Percentiles rank a stretch among this genome's conserved stretches.
phyloP scores from a whole-genome alignment of 257 asterid genomes.

The Phtheirospermum japonicum region DNA sequence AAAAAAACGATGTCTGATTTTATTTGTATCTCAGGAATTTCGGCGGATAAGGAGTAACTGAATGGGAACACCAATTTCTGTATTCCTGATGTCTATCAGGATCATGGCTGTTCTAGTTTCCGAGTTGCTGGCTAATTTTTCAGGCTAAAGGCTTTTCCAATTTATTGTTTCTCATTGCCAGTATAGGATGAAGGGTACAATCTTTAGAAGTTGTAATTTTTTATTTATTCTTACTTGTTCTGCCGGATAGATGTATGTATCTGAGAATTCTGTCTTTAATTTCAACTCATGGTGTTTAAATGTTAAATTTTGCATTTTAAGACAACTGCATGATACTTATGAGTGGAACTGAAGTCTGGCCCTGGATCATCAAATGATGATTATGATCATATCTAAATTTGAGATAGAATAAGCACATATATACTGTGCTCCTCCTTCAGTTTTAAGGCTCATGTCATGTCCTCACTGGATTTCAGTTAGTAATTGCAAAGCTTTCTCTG shows the following conservation, averaged over 20 bases:
- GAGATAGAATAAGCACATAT: too few relatives aligned
- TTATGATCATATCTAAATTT: not conserved
- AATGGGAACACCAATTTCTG: not conserved
- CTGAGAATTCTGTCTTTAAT: not conserved
- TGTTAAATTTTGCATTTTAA: not conserved
- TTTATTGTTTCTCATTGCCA: not conserved
- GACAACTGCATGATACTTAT: too few relatives aligned
- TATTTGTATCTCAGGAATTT: not conserved
- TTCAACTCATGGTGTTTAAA: not conserved
- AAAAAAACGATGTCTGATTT: not conserved
- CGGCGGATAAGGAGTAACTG: not conserved
- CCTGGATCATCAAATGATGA: not conserved
- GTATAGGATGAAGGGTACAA: not conserved
- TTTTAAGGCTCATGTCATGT: too few relatives aligned
- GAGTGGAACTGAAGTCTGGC: too few relatives aligned
- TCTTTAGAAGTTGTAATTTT: not conserved
- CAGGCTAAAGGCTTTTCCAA: not conserved
- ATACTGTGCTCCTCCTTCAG: too few relatives aligned
- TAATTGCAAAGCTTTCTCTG: too few relatives aligned
- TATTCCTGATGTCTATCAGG: not conserved
- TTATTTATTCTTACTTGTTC: too few relatives aligned
- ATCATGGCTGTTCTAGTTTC: not conserved
- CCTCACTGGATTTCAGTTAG: too few relatives aligned
- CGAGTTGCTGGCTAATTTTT: not conserved
- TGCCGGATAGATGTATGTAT: constrained; percentile 1